phyloP scores from a whole-genome alignment of 352 stramenopile species.

The Phytophthora sojae region DNA sequence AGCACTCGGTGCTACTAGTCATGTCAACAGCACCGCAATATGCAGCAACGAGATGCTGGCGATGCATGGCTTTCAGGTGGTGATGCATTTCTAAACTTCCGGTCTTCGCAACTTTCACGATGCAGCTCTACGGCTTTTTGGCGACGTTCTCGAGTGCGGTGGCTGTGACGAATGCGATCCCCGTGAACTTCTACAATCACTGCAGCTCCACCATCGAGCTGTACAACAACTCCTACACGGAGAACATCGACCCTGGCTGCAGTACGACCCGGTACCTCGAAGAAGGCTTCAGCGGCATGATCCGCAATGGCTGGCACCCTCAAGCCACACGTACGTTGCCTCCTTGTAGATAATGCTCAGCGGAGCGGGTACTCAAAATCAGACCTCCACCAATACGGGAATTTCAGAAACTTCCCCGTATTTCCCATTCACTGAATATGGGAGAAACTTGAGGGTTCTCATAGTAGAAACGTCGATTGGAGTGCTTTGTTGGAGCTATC shows the following conservation, averaged over 20 bases:
- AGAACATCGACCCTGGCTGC: slow-evolving; percentile 43
- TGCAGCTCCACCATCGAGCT: slow-evolving; percentile 53
- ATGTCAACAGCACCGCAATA: slow-evolving; percentile 26
- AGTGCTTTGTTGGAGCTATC: too few relatives aligned
- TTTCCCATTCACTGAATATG: too few relatives aligned
- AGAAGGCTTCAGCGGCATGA: slow-evolving; percentile 71
- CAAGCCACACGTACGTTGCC: slow-evolving; percentile 52
- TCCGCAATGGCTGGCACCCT: slow-evolving; percentile 61
- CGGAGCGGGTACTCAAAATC: not conserved
- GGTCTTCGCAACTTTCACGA: not conserved
- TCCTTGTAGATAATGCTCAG: not conserved
- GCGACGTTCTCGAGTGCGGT: slow-evolving; percentile 7
- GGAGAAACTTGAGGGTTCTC: too few relatives aligned
- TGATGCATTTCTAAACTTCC: slow-evolving; percentile 27
- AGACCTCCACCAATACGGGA: too few relatives aligned
- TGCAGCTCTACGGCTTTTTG: slow-evolving; percentile 18
- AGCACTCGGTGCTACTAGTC: slow-evolving; percentile 6
- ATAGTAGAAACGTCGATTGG: too few relatives aligned
- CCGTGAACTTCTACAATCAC: slow-evolving; percentile 65
- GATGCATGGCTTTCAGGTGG: not conserved
- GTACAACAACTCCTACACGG: slow-evolving; percentile 56
- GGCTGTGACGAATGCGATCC: slow-evolving; percentile 37
- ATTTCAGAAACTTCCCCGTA: too few relatives aligned
- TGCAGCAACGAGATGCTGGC: not conserved
- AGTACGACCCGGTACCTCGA: slow-evolving; percentile 43